phyloP scores from a whole-genome alignment of 306 rosid species.

The Crotalaria pallida region DNA sequence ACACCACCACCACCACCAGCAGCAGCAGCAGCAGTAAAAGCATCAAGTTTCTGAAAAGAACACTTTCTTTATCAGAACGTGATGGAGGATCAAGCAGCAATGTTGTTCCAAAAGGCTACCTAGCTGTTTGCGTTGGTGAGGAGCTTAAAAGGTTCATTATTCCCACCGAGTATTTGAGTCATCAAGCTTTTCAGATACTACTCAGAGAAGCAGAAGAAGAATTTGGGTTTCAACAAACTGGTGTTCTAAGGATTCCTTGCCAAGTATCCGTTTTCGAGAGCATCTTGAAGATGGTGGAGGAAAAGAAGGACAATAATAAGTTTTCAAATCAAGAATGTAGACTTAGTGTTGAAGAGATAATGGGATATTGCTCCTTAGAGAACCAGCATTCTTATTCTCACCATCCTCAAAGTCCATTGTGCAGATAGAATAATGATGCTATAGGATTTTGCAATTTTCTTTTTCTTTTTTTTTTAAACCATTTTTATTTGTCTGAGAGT shows the following conservation, averaged over 20 bases:
- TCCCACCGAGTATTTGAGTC: constrained; percentile 63
- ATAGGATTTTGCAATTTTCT: background rate
- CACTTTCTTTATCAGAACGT: constrained; percentile 57
- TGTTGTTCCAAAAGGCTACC: constrained; percentile 68
- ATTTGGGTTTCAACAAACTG: constrained; percentile 77
- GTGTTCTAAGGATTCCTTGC: constrained; percentile 75
- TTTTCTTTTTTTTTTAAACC: background rate
- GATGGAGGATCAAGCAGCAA: constrained; percentile 34
- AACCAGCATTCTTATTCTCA: constrained; percentile 44
- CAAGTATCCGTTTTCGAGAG: constrained; percentile 59
- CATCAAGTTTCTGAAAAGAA: constrained; percentile 68
- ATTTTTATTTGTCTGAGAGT: background rate
- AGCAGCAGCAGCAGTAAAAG: constrained; percentile 39
- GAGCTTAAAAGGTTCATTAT: constrained; percentile 67
- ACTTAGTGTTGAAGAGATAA: constrained; percentile 31
- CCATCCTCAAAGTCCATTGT: constrained; percentile 74
- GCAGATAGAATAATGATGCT: constrained; percentile 40
- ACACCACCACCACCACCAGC: background rate
- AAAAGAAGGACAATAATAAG: constrained; percentile 38
- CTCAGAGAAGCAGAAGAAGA: constrained; percentile 87
- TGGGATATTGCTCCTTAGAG: constrained; percentile 41
- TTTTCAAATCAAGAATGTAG: constrained; percentile 33
- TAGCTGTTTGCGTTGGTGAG: constrained; percentile 79
- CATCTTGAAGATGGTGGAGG: constrained; percentile 61
- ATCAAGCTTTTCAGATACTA: constrained; percentile 51